phyloP scores from a whole-genome alignment of 2,329 filamentous ascomycete genomes.

The Ophiostoma montium region DNA sequence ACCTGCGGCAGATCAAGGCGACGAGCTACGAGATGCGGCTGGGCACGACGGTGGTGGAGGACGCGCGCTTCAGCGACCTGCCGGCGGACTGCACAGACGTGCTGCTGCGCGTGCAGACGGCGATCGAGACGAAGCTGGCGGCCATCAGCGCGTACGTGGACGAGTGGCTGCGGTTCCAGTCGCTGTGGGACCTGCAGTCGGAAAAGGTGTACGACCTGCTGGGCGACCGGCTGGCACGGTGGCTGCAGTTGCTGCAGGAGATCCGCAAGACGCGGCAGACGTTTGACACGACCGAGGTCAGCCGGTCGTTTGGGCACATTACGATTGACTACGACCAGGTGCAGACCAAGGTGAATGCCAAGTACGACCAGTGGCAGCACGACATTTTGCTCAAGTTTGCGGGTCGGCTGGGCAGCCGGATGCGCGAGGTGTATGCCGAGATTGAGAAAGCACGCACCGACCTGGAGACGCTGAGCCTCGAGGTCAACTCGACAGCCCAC shows the following conservation, averaged over 20 bases:
- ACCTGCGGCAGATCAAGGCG: conserved; percentile 85
- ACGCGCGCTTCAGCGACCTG: conserved; percentile 68
- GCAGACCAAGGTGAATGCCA: conserved; percentile 95
- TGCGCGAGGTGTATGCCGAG: conserved; percentile 84
- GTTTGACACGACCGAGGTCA: conserved; percentile 94
- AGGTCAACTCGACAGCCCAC: conserved; percentile 89
- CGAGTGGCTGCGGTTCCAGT: conserved; percentile 98
- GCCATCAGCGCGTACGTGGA: conserved; percentile 79
- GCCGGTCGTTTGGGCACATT: conserved; percentile 82
- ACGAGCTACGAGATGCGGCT: conserved; percentile 86
- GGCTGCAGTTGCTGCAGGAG: conserved; percentile 92
- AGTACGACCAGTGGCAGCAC: conserved; percentile 99
- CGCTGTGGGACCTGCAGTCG: conserved; percentile 91
- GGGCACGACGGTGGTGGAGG: conserved; percentile 48
- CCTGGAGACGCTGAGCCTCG: conserved; percentile 80
- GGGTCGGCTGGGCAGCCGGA: conserved; percentile 70
- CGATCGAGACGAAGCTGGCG: conserved; percentile 68
- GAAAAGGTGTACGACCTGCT: conserved; percentile 89
- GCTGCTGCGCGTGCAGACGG: conserved; percentile 65
- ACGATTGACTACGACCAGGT: conserved; percentile 98
- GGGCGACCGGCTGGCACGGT: conserved; percentile 79
- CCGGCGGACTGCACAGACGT: conserved; percentile 70
- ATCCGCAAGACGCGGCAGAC: conserved; percentile 91
- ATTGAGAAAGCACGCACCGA: conserved; percentile 83
- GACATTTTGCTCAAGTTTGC: conserved; percentile 94